Conservation (phyloP, 805 yeast genomes). For the Jamesozyma rosinii region DNA sequence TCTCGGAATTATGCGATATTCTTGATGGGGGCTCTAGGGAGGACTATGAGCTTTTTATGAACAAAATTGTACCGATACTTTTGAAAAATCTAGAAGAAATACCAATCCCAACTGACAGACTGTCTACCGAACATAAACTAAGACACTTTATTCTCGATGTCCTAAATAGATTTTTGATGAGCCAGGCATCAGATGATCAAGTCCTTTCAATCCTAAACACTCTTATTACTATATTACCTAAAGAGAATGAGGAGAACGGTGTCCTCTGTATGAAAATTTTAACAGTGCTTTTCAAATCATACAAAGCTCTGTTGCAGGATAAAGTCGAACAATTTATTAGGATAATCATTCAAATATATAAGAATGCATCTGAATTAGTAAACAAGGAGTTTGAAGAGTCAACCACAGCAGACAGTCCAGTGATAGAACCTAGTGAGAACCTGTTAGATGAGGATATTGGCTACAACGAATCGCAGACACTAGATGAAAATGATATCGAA, state of each 20-base stretch:
- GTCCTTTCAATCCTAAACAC: slow-evolving; percentile 49
- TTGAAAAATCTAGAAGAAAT: slow-evolving; percentile 51
- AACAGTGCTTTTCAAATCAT: slow-evolving; percentile 77
- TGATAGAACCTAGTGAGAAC: slow-evolving; percentile 3
- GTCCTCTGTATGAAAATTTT: slow-evolving; percentile 80
- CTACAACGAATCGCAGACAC: slow-evolving; percentile 1
- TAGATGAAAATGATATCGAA: not conserved
- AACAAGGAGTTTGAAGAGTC: slow-evolving; percentile 50
- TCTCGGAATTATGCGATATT: slow-evolving; percentile 78
- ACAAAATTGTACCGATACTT: slow-evolving; percentile 61
- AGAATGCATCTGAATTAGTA: slow-evolving; percentile 69
- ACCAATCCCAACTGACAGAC: slow-evolving; percentile 61
- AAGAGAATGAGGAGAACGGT: slow-evolving; percentile 94
- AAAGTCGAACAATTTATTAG: slow-evolving; percentile 74
- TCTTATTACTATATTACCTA: slow-evolving; percentile 49
- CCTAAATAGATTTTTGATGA: slow-evolving; percentile 71
- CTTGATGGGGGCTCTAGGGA: slow-evolving; percentile 74
- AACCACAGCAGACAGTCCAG: slow-evolving; percentile 1
- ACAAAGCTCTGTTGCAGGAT: slow-evolving; percentile 55
- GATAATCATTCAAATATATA: slow-evolving; percentile 65
- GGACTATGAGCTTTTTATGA: slow-evolving; percentile 71
- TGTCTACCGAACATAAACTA: slow-evolving; percentile 65
- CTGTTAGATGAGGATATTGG: slow-evolving; percentile 5
- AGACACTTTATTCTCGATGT: slow-evolving; percentile 71
- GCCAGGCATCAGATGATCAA: slow-evolving; percentile 69